A percentile compares a stretch with the other conserved stretches of the same genome.
phyloP scores from a whole-genome alignment of 1,139 yeast species.

The Pichia inconspicua region DNA sequence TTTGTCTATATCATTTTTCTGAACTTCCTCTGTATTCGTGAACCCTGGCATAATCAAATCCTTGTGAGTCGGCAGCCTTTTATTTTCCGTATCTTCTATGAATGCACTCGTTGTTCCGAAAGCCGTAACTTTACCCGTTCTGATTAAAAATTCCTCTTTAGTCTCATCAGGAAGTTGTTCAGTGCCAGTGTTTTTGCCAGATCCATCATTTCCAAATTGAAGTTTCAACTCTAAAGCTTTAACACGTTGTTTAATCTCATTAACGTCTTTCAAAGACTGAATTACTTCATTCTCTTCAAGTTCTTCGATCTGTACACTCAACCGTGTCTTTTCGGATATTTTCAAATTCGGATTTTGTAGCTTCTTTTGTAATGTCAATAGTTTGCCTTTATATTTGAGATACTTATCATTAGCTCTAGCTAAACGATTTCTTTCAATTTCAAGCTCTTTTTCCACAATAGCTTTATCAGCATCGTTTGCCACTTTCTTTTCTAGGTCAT shows the following conservation, averaged over 20 bases:
- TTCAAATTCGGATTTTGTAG: conserved; percentile 8
- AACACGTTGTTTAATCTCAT: conserved; percentile 57
- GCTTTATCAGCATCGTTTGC: conserved; percentile 62
- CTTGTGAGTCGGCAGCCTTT: conserved; percentile 31
- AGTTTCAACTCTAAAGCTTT: conserved; percentile 21
- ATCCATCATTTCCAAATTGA: not conserved
- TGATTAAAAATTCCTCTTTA: conserved; percentile 67
- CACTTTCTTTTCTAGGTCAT: conserved; percentile 61
- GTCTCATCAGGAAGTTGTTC: conserved; percentile 55
- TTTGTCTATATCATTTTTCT: not conserved
- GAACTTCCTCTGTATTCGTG: conserved; percentile 11
- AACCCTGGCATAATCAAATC: conserved; percentile 39
- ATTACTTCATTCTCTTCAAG: conserved; percentile 45
- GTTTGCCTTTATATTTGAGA: conserved; percentile 30
- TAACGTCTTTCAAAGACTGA: conserved; percentile 50
- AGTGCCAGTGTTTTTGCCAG: conserved; percentile 5
- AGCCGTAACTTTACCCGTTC: conserved; percentile 93
- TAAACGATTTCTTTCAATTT: conserved; percentile 65
- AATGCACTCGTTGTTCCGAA: conserved; percentile 69
- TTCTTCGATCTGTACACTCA: conserved; percentile 48
- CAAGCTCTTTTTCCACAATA: conserved; percentile 55
- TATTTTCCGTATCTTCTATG: conserved; percentile 25
- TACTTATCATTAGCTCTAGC: conserved; percentile 52
- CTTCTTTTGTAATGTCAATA: conserved; percentile 5
- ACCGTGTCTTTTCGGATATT: conserved; percentile 55